Percentiles rank a stretch among this genome's conserved stretches.
These are phyloP conservation scores for Quercus cerris DNA, from an alignment of 306 rosid species.

Conservation along the genomic window DNA sequence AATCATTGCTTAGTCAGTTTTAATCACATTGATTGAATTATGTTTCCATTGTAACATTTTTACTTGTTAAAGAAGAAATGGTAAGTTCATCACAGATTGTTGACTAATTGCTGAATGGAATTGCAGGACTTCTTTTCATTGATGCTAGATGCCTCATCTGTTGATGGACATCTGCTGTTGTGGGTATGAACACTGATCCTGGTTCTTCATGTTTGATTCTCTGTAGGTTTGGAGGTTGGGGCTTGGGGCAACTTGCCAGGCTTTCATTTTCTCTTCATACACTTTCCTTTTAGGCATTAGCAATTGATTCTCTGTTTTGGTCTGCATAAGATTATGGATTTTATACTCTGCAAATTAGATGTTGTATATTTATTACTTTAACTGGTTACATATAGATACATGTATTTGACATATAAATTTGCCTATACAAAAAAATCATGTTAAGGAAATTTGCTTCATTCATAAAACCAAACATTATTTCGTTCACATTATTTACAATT, in stretches of 20 bases:
- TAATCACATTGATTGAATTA: neutral
- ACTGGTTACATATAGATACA: neutral
- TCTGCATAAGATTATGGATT: neutral
- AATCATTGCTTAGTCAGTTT: constrained; percentile 3
- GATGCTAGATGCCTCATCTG: too few species aligned
- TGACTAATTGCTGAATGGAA: too few species aligned
- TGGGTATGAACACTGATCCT: too few species aligned
- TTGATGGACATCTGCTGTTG: too few species aligned
- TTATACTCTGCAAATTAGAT: neutral
- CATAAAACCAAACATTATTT: neutral
- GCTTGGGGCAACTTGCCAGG: neutral
- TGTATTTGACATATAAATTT: neutral
- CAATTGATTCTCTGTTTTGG: neutral
- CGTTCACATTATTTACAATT: too few species aligned
- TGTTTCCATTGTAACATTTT: too few species aligned
- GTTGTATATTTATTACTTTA: neutral
- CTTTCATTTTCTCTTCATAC: neutral
- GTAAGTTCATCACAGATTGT: too few species aligned
- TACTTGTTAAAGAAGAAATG: too few species aligned
- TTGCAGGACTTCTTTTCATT: too few species aligned
- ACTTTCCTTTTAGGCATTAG: neutral
- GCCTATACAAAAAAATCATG: neutral
- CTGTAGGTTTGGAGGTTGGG: neutral
- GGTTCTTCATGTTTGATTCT: too few species aligned
- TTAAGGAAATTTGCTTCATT: neutral